Evolutionary conservation across 2,329 filamentous ascomycete genomes (phyloP), one percentile per base, ranked within the genome.

Genomic region (Penicillium sp.): DNA sequence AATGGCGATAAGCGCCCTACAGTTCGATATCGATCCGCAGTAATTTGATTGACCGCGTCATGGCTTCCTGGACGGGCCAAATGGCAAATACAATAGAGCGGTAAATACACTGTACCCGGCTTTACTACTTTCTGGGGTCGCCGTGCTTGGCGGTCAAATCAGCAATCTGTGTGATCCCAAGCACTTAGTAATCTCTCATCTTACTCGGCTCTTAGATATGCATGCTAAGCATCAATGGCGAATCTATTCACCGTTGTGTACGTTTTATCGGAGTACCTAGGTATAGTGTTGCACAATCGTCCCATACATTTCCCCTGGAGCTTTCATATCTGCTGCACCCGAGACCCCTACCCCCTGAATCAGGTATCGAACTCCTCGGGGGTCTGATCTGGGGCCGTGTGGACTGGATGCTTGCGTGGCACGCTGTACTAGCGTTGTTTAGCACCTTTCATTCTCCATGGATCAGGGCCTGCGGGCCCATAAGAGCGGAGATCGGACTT

Each of bases 41-140:
- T 44, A 63, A 62, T 64, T 64, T 59, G 58, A 52, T 60, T 46
- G 44, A 55, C 62, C 62, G 58, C 63, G 60, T 65, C 62, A 65
- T 62, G 26, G 29, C 52, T 46, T 52, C 29, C 8, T 14, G 35
- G 50, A 16, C 31, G 42, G 39, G 42, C 31, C 51, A 27, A 16
- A 5, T 16, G 10, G 14, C 9, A 27, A 53, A 46, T 47, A 53
- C 50, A 39, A 43, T 53, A 53, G 43, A 33, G 19, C 14, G 19
- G 37, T 51, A 42, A 26, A 19, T 42, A 26, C 11, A 7, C 37
- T 3, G 50, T 45, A 31, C 23, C 9, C 46, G 35, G 35, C 35
- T 39, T 19, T 39, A 9, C 35, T 39, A n/a, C 35, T 39, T 19
- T 39, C 35, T 19, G 35, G 35, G 16, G 16, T 19, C 31, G 13